phyloP scores from a whole-genome alignment of 2,329 filamentous ascomycete genomes.

The Colletotrichum sp. region DNA sequence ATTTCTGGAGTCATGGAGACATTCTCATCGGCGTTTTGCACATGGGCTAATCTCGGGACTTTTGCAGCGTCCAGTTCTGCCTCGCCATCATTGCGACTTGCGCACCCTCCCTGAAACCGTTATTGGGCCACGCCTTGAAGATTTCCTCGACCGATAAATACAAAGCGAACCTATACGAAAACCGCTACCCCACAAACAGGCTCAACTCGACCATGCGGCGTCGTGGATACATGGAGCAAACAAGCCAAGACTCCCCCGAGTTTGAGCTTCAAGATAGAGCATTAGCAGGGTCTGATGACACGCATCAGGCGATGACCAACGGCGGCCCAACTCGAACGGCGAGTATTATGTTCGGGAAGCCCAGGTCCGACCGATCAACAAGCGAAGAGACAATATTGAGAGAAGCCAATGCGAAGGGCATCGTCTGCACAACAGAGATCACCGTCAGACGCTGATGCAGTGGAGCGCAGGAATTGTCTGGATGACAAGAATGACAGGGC shows the following conservation, averaged over 20 bases:
- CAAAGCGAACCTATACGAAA: background rate
- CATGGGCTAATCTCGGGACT: background rate
- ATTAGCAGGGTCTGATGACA: background rate
- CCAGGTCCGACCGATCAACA: background rate
- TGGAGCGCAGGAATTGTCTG: fast-evolving
- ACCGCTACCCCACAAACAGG: background rate
- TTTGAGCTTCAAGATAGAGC: background rate
- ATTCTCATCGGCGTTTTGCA: background rate
- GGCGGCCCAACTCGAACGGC: background rate
- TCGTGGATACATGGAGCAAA: background rate
- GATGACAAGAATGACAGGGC: background rate
- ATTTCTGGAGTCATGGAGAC: background rate
- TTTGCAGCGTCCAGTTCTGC: background rate
- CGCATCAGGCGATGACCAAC: background rate
- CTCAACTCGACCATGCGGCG: background rate
- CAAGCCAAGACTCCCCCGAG: background rate
- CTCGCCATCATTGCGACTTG: background rate
- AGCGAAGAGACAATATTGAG: background rate
- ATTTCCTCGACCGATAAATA: background rate
- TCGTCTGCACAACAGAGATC: background rate
- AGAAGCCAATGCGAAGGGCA: background rate
- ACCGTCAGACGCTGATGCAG: background rate
- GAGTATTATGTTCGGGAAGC: background rate
- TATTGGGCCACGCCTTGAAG: background rate
- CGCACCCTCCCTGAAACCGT: background rate